phyloP scores from a whole-genome alignment of 2,329 filamentous ascomycete genomes.

The Stylonectria norvegica region DNA sequence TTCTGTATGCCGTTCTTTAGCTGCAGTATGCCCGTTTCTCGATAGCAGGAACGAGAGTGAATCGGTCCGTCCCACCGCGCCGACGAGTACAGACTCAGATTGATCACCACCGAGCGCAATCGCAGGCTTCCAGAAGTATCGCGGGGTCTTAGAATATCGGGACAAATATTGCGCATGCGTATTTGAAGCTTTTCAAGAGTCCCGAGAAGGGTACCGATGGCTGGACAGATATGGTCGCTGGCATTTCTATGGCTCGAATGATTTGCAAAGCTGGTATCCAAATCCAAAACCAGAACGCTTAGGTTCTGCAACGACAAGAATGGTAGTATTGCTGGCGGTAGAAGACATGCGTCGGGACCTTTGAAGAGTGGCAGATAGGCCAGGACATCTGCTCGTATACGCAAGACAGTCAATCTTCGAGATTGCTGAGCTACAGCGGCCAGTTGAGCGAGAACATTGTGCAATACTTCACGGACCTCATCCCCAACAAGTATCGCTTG shows the following conservation, averaged over 20 bases:
- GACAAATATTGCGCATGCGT: conserved; percentile 18
- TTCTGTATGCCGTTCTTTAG: conserved; percentile 14
- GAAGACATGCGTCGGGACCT: conserved; percentile 10
- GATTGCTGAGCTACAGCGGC: conserved; percentile 7
- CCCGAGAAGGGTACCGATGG: conserved; percentile 13
- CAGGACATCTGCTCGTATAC: conserved; percentile 7
- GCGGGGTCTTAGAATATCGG: conserved; percentile 14
- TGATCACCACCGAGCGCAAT: conserved; percentile 11
- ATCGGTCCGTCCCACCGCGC: conserved; percentile 3
- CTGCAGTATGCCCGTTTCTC: conserved; percentile 5
- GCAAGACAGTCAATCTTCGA: conserved; percentile 9
- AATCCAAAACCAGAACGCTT: conserved; percentile 10
- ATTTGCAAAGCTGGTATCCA: background rate
- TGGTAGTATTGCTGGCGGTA: conserved; percentile 10
- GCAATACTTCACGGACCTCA: conserved; percentile 5
- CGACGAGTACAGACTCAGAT: conserved; percentile 10
- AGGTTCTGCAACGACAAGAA: conserved; percentile 15
- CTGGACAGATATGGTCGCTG: conserved; percentile 12
- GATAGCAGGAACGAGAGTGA: conserved; percentile 13
- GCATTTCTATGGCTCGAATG: conserved; percentile 1
- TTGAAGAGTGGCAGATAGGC: conserved; percentile 1
- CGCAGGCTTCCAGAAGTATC: conserved; percentile 4
- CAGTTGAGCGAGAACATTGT: conserved; percentile 13
- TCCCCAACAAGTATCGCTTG: background rate
- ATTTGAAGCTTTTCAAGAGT: conserved; percentile 15